phyloP scores from a whole-genome alignment of 768 basidiomycete genomes.

The Rickenella mellea region DNA sequence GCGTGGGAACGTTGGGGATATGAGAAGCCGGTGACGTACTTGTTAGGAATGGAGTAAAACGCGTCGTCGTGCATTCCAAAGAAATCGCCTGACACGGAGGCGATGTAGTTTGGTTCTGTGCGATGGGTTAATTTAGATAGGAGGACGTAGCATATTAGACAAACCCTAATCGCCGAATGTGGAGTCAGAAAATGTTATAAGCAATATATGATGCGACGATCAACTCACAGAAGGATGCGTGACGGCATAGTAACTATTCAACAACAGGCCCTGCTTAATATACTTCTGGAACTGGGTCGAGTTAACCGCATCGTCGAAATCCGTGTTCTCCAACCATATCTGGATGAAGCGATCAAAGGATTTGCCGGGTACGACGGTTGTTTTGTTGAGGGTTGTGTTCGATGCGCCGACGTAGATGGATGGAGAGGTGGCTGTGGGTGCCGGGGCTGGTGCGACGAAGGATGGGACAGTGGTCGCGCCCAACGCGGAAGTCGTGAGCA shows the following conservation, averaged over 20 bases:
- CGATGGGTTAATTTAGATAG: constrained; percentile 32
- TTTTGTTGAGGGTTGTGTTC: constrained; percentile 38
- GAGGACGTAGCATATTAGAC: constrained; percentile 4
- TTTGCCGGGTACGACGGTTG: constrained; percentile 31
- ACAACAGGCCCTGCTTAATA: constrained; percentile 38
- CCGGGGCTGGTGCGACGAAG: too few relatives aligned
- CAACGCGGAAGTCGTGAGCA: too few relatives aligned
- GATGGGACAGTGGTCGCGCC: too few relatives aligned
- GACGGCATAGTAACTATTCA: constrained; percentile 36
- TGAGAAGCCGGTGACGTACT: constrained; percentile 5
- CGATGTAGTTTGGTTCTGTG: constrained; percentile 50
- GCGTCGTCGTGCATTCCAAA: constrained; percentile 38
- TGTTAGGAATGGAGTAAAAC: constrained; percentile 17
- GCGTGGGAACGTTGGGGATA: not conserved
- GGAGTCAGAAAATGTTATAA: constrained; percentile 12
- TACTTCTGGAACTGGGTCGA: constrained; percentile 25
- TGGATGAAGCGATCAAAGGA: constrained; percentile 39
- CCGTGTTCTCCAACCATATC: constrained; percentile 58
- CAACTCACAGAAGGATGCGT: constrained; percentile 16
- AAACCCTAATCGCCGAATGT: constrained; percentile 17
- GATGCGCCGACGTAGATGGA: constrained; percentile 48
- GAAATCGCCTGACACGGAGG: constrained; percentile 42
- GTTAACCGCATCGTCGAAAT: constrained; percentile 28
- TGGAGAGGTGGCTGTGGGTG: constrained; percentile 13
- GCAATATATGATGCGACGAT: too few relatives aligned